Percentiles rank a stretch among this genome's conserved stretches.
phyloP scores from a whole-genome alignment of 129 eudicot genomes.

The Heracleum sosnowskyi region DNA sequence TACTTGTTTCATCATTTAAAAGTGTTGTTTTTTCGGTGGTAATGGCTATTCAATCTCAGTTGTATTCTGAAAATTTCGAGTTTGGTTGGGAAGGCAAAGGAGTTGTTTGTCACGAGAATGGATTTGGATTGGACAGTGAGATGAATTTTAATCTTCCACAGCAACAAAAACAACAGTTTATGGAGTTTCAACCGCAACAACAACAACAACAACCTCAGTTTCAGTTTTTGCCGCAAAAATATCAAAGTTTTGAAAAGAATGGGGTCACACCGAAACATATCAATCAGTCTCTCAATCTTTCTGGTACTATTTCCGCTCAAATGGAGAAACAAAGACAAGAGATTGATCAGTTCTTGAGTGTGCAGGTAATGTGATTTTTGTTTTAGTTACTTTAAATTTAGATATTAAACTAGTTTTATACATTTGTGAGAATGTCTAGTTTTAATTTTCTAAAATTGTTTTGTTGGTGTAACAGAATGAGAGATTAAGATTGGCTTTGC shows the following conservation, averaged over 20 bases:
- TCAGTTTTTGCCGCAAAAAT: conserved; percentile 18
- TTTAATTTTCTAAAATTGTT: background rate
- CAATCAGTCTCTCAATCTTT: conserved; percentile 12
- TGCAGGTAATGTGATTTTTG: conserved; percentile 48
- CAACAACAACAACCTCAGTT: conserved; percentile 19
- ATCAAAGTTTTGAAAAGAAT: conserved; percentile 16
- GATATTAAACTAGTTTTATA: background rate
- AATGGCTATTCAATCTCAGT: conserved; percentile 72
- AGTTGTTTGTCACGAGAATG: conserved; percentile 29
- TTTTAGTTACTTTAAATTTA: background rate
- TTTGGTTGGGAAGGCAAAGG: conserved; percentile 35
- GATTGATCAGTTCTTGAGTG: conserved; percentile 42
- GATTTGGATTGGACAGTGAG: conserved; percentile 37
- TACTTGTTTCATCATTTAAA: background rate
- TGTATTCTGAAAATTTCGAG: conserved; percentile 48
- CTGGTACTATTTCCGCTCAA: conserved; percentile 27
- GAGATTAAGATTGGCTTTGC: conserved; percentile 49
- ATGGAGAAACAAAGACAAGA: conserved; percentile 56
- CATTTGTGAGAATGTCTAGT: background rate
- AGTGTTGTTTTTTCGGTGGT: background rate
- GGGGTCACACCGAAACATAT: background rate
- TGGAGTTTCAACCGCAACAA: conserved; percentile 11
- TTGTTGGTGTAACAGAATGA: conserved; percentile 44
- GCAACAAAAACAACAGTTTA: background rate
- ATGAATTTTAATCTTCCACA: conserved; percentile 41